Evolutionary conservation across 164 flowering plant genomes (phyloP).

Genomic region (Liriodendron chinense): DNA sequence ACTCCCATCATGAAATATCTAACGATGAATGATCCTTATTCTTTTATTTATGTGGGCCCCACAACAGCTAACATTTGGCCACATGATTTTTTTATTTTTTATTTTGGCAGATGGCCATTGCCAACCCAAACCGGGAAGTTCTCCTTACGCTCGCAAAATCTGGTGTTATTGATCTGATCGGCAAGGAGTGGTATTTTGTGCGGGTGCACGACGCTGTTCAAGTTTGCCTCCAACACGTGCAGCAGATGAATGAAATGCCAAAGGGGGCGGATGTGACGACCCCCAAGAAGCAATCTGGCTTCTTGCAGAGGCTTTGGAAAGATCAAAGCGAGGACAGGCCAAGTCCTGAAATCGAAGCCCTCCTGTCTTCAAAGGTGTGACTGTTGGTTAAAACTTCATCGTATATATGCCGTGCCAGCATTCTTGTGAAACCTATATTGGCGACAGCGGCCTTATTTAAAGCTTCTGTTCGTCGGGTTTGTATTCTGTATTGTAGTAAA

Average conservation of each 20-base stretch:
- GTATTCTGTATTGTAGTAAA: background rate
- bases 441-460: background rate
- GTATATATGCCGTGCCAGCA: background rate
- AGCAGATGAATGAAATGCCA: slow-evolving; percentile 36
- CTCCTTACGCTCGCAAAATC: slow-evolving; percentile 63
- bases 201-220: slow-evolving; percentile 97
- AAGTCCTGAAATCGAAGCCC: slow-evolving; percentile 19
- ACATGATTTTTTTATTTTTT: background rate
- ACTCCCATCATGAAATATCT: background rate
- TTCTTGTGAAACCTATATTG: background rate
- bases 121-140: slow-evolving; percentile 89
- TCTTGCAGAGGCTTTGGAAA: slow-evolving; percentile 37
- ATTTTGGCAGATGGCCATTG: slow-evolving; percentile 67
- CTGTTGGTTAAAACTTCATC: background rate
- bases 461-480: background rate
- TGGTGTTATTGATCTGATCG: slow-evolving; percentile 73
- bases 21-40: background rate
- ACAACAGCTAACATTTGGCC: background rate
- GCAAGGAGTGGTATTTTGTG: slow-evolving; percentile 96
- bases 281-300: slow-evolving; percentile 23
- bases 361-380: slow-evolving; percentile 7
- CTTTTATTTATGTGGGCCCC: background rate
- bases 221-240: slow-evolving; percentile 88
- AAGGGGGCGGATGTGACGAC: slow-evolving; percentile 16
- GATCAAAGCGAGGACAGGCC: slow-evolving; percentile 37